Percentiles rank a stretch among this genome's conserved stretches.
Evolutionary conservation across 805 yeast species (phyloP).

Genomic region (Nakazawaea sp.): DNA sequence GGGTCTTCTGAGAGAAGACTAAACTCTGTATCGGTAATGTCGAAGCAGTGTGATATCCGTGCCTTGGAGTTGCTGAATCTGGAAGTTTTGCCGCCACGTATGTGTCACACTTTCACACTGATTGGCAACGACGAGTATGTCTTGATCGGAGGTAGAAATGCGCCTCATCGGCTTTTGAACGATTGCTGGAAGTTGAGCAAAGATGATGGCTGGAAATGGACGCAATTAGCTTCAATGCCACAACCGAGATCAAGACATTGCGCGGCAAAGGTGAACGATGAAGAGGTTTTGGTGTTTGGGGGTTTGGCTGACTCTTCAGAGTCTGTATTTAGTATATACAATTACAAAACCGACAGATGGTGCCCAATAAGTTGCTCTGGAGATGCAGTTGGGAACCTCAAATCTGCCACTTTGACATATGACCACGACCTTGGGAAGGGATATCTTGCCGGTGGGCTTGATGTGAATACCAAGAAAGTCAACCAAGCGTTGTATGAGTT

Average conservation of each 20-base stretch:
- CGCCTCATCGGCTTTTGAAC: constrained; percentile 41
- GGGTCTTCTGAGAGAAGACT: constrained; percentile 35
- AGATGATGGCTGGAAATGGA: constrained; percentile 31
- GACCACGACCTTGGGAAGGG: constrained; percentile 25
- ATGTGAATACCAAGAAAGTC: constrained; percentile 15
- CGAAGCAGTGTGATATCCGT: neutral
- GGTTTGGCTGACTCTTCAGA: constrained; percentile 26
- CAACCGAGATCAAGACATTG: constrained; percentile 46
- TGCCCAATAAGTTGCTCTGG: constrained; percentile 14
- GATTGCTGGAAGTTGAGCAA: constrained; percentile 35
- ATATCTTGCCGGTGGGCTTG: constrained; percentile 42
- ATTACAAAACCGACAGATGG: constrained; percentile 11
- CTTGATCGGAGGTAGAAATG: constrained; percentile 61
- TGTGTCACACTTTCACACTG: constrained; percentile 49
- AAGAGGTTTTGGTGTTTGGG: constrained; percentile 40
- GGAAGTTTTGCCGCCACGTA: constrained; percentile 24
- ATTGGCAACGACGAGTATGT: constrained; percentile 24
- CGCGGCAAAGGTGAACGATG: constrained; percentile 23
- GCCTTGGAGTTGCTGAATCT: neutral
- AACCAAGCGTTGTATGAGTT: constrained; percentile 30
- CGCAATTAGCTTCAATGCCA: constrained; percentile 28
- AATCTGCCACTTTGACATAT: constrained; percentile 30
- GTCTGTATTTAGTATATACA: constrained; percentile 17
- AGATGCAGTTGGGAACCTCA: constrained; percentile 14
- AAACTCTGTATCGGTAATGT: constrained; percentile 14